phyloP scores from a whole-genome alignment of 1,139 yeast genomes.

The Pichia sp. region DNA sequence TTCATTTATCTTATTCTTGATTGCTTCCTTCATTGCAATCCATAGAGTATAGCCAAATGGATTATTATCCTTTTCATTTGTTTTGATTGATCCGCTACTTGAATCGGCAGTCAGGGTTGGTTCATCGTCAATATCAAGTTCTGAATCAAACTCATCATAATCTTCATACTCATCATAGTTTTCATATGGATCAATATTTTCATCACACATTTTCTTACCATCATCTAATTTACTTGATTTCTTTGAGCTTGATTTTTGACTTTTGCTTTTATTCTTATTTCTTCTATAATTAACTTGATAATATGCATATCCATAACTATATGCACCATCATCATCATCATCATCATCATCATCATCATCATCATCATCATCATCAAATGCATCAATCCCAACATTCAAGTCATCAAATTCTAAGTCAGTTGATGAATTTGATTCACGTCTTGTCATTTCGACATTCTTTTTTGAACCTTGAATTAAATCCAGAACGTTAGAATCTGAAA shows the following conservation, averaged over 20 bases:
- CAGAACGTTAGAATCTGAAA: constrained; percentile 60
- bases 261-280: constrained; percentile 14
- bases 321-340: no score
- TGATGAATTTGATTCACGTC: constrained; percentile 25
- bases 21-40: constrained; percentile 58
- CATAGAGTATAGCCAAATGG: constrained; percentile 37
- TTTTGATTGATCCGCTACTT: not conserved
- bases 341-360: no score
- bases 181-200: not conserved
- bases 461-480: constrained; percentile 39
- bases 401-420: constrained; percentile 7
- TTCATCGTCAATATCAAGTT: constrained; percentile 18
- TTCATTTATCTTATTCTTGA: constrained; percentile 30
- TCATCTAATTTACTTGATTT: not conserved
- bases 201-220: not conserved
- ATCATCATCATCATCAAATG: constrained; percentile 21
- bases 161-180: constrained; percentile 7
- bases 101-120: constrained; percentile 13
- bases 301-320: not conserved
- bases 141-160: constrained; percentile 26
- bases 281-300: constrained; percentile 9
- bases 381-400: constrained; percentile 17
- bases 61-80: constrained; percentile 11
- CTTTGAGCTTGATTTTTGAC: constrained; percentile 2
- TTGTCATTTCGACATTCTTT: constrained; percentile 18